A percentile compares a stretch with the other conserved stretches of the same genome.
These are phyloP conservation scores for Coix lacrymajobi DNA, from an alignment of 176 grass and related monocot species.

Conservation along the genomic window DNA sequence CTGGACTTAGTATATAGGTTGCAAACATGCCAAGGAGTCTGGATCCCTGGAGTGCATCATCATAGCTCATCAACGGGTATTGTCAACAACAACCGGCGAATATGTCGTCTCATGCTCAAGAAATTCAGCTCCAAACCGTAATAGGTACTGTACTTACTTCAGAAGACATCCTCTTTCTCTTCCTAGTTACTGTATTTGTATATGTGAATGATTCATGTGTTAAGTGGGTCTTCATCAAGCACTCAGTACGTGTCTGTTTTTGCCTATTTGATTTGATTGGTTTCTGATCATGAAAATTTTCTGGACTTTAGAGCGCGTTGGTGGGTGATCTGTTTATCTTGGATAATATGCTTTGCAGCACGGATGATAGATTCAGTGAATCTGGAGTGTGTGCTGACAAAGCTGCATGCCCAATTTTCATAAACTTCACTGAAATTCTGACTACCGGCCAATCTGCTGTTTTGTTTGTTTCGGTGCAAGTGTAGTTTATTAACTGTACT, in stretches of 20 bases:
- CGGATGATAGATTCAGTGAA: no score
- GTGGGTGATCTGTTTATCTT: no score
- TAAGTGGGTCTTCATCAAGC: not conserved
- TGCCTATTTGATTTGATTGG: no score
- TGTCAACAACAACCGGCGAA: not conserved
- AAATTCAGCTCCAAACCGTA: not conserved
- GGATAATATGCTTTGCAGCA: no score
- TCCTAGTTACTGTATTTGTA: not conserved
- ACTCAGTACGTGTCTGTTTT: not conserved
- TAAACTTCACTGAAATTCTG: no score
- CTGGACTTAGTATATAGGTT: not conserved
- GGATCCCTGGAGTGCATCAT: not conserved
- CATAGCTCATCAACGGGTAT: not conserved
- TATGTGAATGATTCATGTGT: not conserved
- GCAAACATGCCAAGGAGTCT: not conserved
- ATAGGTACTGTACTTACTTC: not conserved
- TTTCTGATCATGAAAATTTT: no score
- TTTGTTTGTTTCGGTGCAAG: no score
- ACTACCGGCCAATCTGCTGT: no score
- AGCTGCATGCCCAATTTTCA: no score
- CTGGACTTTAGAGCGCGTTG: no score
- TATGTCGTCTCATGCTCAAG: not conserved
- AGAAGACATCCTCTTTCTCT: not conserved
- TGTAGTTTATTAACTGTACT: no score
- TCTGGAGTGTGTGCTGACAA: no score